Conservation (phyloP, 1,284 basidiomycete genomes). For the Ceratobasidium sp. region DNA sequence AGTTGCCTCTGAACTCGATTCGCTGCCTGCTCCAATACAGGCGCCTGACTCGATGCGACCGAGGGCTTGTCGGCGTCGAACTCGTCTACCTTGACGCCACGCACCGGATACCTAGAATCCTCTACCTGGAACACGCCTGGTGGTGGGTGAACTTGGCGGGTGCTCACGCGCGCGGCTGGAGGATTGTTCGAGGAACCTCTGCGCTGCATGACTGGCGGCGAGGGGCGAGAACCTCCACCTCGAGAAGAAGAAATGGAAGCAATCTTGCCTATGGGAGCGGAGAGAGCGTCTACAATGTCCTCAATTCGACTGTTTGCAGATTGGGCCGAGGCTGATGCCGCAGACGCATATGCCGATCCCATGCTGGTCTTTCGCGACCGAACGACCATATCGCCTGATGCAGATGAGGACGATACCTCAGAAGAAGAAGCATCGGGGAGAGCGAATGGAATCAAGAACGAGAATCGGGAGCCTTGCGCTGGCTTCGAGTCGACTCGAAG, state of each 20-base stretch:
- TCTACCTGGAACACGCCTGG: constrained; percentile 54
- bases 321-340: constrained; percentile 18
- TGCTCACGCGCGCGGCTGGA: constrained; percentile 4
- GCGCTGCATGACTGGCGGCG: constrained; percentile 33
- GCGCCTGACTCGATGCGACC: constrained; percentile 40
- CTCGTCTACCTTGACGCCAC: constrained; percentile 59
- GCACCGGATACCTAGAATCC: constrained; percentile 56
- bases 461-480: constrained; percentile 76
- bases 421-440: constrained; percentile 50
- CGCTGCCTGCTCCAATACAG: constrained; percentile 23
- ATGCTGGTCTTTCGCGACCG: constrained; percentile 36
- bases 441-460: constrained; percentile 72
- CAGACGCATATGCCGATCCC: constrained; percentile 35
- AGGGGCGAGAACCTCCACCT: constrained; percentile 9
- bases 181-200: neutral
- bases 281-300: constrained; percentile 73
- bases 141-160: constrained; percentile 24
- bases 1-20: constrained; percentile 24
- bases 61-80: constrained; percentile 52
- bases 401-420: constrained; percentile 23
- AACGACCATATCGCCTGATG: constrained; percentile 10
- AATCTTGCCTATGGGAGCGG: constrained; percentile 56
- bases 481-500: constrained; percentile 81
- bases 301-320: constrained; percentile 58
- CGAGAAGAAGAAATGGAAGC: constrained; percentile 31